Conservation (phyloP, 768 basidiomycete genomes). For the Chalciporus piperatus region DNA sequence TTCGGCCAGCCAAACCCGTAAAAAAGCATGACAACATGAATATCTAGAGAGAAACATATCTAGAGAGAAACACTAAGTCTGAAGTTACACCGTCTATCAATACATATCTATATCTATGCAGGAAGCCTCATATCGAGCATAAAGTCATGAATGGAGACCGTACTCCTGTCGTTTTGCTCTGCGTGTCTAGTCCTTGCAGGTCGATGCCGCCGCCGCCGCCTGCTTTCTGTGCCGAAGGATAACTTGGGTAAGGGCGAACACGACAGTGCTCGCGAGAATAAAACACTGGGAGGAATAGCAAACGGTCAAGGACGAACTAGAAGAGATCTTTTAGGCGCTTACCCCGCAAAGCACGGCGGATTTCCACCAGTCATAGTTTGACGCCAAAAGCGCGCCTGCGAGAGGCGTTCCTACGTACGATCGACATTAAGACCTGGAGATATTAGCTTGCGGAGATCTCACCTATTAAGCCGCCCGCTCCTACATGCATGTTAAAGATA, state of each 20-base stretch:
- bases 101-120: not conserved
- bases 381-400: slow-evolving; percentile 51
- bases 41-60: too few species aligned
- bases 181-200: not conserved
- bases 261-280: slow-evolving; percentile 12
- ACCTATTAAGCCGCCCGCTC: slow-evolving; percentile 24
- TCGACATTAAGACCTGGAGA: slow-evolving; percentile 18
- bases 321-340: slow-evolving; percentile 1
- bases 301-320: slow-evolving; percentile 1
- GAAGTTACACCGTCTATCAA: not conserved
- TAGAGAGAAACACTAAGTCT: too few species aligned
- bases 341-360: slow-evolving; percentile 52
- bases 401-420: slow-evolving; percentile 47
- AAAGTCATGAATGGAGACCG: not conserved
- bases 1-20: not conserved
- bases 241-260: slow-evolving; percentile 14
- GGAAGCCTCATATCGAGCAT: not conserved
- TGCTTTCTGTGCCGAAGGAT: slow-evolving; percentile 1
- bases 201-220: not conserved
- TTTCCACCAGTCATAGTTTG: slow-evolving; percentile 53
- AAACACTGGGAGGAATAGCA: slow-evolving; percentile 10
- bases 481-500: slow-evolving; percentile 12
- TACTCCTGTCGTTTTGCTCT: not conserved
- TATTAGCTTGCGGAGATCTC: not conserved
- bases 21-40: not conserved